Base-by-base conservation (phyloP, 2,329 filamentous ascomycete species). In the Aspergillus sp. region DNA sequence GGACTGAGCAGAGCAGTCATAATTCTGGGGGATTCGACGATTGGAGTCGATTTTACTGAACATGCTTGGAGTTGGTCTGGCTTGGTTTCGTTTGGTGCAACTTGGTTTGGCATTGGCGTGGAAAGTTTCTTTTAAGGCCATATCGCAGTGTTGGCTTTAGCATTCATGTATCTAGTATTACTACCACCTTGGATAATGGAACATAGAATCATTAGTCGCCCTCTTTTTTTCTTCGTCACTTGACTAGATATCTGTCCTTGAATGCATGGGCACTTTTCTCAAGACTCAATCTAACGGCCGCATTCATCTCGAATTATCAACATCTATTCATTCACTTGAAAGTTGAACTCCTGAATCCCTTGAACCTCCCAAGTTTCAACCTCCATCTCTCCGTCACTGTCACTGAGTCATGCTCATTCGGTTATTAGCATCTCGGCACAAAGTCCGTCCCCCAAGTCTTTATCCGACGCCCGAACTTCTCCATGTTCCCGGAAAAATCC, bases 1-100 rank as follows among this genome's bases (percentile, higher is more conserved):
- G 55, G 55, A 57, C 25, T 48, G 55, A 31, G 55, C 34, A 58
- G 46, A 46, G 52, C 52, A 48, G 34, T 55, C 41, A 55, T 48
- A 43, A 55, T 49, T 43, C n/a, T 54, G 31, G 50, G 28, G 6
- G 2, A 48, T 25, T 22, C 46, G 47, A 55, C 31, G 6, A 52
- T 52, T 15, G 25, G 25, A 28, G 25, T 41, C 13, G 15, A 15
- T 41, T 38, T 13, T 38, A 15, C 15, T 17, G 34, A 15, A 15
- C 34, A 41, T 15, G 11, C 34, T 41, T 41, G 11, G 34, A 41
- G 34, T 41, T 41, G 34, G 11, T 15, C 15, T 41, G 34, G 34
- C 15, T 41, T 41, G 34, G 9, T 15, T 41, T 41, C 1, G 31
- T 38, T 8, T 41, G 34, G 34, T 41, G 34, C 34, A 41, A 13